A percentile compares a stretch with the other conserved stretches of the same genome.
Evolutionary conservation across 2,329 filamentous ascomycete species (phyloP).

Genomic region (Fusarium sp.): DNA sequence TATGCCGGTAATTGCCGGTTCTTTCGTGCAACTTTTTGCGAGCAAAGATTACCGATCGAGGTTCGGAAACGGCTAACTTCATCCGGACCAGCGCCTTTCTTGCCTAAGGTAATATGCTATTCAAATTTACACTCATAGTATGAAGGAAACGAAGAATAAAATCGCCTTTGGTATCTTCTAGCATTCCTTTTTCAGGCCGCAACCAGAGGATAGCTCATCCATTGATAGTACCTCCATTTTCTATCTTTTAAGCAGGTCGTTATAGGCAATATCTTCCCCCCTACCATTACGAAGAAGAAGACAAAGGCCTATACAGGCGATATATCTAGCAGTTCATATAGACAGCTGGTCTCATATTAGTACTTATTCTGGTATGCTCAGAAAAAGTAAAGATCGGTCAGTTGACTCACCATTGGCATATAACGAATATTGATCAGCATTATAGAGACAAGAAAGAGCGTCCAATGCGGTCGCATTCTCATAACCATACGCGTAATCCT

Average conservation of each 20-base stretch:
- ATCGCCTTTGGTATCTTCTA: too few relatives aligned
- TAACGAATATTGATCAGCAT: constrained; percentile 36
- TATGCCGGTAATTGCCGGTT: background rate
- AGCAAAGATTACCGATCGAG: background rate
- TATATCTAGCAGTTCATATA: background rate
- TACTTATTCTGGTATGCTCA: background rate
- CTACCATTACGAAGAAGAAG: background rate
- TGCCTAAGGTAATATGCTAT: too few relatives aligned
- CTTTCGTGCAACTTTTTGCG: background rate
- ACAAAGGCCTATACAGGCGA: background rate
- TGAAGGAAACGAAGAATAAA: too few relatives aligned
- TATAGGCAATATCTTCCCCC: too few relatives aligned
- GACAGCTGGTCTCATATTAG: background rate
- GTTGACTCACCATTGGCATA: constrained; percentile 37
- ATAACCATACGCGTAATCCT: constrained; percentile 40
- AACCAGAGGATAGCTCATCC: too few relatives aligned
- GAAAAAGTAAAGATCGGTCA: too few relatives aligned
- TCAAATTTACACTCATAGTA: too few relatives aligned
- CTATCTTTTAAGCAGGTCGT: too few relatives aligned
- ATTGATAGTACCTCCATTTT: too few relatives aligned
- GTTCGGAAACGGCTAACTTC: too few relatives aligned
- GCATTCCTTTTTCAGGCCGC: too few relatives aligned
- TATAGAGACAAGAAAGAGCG: constrained; percentile 27
- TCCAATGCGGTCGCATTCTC: constrained; percentile 40
- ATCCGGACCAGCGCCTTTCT: too few relatives aligned